Evolutionary conservation across 441 rosid genomes (phyloP), one percentile per base, ranked within the genome.

Genomic region (Gossypium gossypioides): DNA sequence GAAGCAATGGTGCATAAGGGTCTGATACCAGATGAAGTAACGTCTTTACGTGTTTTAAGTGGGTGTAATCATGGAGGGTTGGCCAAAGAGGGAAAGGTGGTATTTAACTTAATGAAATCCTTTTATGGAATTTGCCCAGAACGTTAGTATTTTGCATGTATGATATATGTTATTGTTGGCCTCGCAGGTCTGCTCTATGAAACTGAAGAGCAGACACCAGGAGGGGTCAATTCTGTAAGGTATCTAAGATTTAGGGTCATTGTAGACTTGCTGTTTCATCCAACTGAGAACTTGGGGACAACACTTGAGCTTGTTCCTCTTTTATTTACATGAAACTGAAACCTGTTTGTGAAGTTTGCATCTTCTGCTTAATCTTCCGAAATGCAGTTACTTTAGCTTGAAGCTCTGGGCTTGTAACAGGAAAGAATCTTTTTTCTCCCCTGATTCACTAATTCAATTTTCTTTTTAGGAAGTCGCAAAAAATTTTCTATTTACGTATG

Each of bases 61-160:
- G 93, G 91, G 22, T 89, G 97, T 82, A 83, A 86, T 72, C 93
- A 86, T 82, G 86, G 88, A 0, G 93, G 96, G 4, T 81, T 91
- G 82, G 89, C 88, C 56, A 82, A 91, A 81, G 96, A 88, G 80
- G 92, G 89, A 7, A 78, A 79, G 74, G 42, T 63, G 40, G 62
- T 88, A 72, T 89, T 88, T 67, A 46, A 84, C 72, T 82, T 80
- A 34, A 74, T 89, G 92, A 84, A 81, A 76, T 68, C 81, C 40
- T 34, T 34, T 9, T 65, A 86, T 62, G 85, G 86, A 66, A 79
- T 85, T 64, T 69, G 74, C 18, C 91, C 82, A 0, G 88, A 81
- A 37, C 72, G 69, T 60, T 86, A 81, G 77, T 90, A 89, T 57
- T 81, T 84, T 84, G 86, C 87, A 0, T 87, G 96, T 76, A 82